phyloP scores from a whole-genome alignment of 352 stramenopile genomes.

The Pythium utonaiense region DNA sequence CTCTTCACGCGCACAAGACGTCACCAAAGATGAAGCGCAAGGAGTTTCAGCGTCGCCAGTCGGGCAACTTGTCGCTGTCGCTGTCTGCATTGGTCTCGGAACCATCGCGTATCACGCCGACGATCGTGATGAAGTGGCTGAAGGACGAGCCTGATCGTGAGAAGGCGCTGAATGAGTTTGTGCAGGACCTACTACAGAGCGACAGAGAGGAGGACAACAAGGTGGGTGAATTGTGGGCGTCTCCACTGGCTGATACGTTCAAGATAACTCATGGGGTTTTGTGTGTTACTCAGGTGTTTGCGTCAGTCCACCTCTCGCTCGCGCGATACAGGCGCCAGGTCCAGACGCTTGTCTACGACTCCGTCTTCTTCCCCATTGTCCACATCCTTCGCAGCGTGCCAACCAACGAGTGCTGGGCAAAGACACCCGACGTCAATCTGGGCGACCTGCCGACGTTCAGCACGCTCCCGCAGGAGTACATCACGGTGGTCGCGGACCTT shows the following conservation, averaged over 20 bases:
- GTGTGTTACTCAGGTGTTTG: slow-evolving; percentile 15
- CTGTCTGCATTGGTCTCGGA: slow-evolving; percentile 33
- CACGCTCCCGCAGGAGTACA: slow-evolving; percentile 81
- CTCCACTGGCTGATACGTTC: background rate
- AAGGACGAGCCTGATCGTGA: slow-evolving; percentile 37
- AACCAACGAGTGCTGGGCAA: slow-evolving; percentile 48
- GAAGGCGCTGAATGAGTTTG: slow-evolving; percentile 50
- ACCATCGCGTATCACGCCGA: slow-evolving; percentile 34
- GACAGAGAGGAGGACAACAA: slow-evolving; percentile 9
- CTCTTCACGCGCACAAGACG: slow-evolving; percentile 9
- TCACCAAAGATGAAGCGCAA: slow-evolving; percentile 21
- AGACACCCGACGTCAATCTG: slow-evolving; percentile 36
- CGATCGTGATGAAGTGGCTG: slow-evolving; percentile 47
- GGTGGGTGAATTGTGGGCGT: background rate
- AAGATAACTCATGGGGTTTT: background rate
- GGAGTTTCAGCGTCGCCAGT: slow-evolving; percentile 10
- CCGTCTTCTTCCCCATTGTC: slow-evolving; percentile 62
- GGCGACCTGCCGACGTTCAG: slow-evolving; percentile 74
- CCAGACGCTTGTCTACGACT: slow-evolving; percentile 72
- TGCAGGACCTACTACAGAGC: slow-evolving; percentile 32
- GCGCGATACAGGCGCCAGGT: slow-evolving; percentile 26
- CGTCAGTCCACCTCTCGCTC: slow-evolving; percentile 8
- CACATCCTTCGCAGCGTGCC: slow-evolving; percentile 44
- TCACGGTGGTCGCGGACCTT: slow-evolving; percentile 75
- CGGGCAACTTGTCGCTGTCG: slow-evolving; percentile 6